Conservation (phyloP, 805 yeast species). For the Candida germanica region DNA sequence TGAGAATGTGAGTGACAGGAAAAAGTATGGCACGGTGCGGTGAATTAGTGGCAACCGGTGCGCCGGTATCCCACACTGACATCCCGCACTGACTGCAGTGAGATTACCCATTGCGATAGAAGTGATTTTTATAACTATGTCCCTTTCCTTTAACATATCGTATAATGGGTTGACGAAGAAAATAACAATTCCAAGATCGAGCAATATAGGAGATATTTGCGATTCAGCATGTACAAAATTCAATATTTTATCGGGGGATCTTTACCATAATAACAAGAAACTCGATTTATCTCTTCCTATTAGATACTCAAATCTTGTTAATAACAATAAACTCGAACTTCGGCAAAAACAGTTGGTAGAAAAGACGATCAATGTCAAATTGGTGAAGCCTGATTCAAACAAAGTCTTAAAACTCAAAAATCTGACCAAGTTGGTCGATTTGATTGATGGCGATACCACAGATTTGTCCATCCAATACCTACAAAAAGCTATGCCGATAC, state of each 20-base stretch:
- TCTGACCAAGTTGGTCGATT: slow-evolving; percentile 1
- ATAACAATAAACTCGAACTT: slow-evolving; percentile 31
- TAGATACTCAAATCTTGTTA: slow-evolving; percentile 29
- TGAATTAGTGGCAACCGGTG: too few relatives aligned
- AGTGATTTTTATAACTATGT: too few relatives aligned
- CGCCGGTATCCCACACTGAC: too few relatives aligned
- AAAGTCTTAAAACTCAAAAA: slow-evolving; percentile 7
- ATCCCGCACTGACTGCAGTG: too few relatives aligned
- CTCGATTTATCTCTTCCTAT: slow-evolving; percentile 32
- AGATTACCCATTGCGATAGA: too few relatives aligned
- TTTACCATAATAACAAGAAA: slow-evolving; percentile 25
- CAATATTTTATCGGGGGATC: slow-evolving; percentile 22
- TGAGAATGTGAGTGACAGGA: too few relatives aligned
- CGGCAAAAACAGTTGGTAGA: slow-evolving; percentile 12
- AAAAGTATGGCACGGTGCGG: too few relatives aligned
- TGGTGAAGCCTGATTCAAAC: slow-evolving; percentile 4
- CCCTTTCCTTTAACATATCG: slow-evolving; percentile 23
- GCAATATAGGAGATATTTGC: slow-evolving; percentile 29
- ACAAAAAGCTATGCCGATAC: slow-evolving; percentile 2
- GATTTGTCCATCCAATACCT: slow-evolving; percentile 1
- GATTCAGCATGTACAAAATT: slow-evolving; percentile 23
- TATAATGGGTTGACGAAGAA: slow-evolving; percentile 24
- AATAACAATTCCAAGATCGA: slow-evolving; percentile 21
- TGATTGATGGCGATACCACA: background rate
- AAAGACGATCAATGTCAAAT: slow-evolving; percentile 6